phyloP scores from a whole-genome alignment of 2,329 filamentous ascomycete species.

The Neofusicoccum umdonicola region DNA sequence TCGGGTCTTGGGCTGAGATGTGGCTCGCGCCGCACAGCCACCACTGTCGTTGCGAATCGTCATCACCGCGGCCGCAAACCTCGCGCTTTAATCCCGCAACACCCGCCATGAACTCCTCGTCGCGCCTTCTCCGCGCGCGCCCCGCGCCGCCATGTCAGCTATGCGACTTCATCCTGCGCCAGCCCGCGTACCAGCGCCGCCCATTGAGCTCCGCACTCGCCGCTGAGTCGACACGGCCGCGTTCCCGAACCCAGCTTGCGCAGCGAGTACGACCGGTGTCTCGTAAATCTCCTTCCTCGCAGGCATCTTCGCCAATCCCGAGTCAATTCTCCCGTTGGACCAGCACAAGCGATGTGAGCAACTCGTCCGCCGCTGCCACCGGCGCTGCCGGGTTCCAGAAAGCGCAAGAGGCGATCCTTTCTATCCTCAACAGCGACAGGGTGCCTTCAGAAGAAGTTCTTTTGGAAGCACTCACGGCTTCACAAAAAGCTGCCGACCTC shows the following conservation, averaged over 20 bases:
- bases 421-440: background rate
- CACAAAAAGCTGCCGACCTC: background rate
- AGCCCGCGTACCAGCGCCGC: conserved; percentile 1
- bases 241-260: background rate
- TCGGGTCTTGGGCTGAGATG: conserved; percentile 14
- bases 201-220: background rate
- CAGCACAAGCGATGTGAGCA: background rate
- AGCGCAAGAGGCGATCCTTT: background rate
- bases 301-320: background rate
- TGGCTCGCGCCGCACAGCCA: conserved; percentile 12
- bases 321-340: background rate
- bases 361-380: background rate
- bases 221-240: background rate
- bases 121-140: conserved; percentile 9
- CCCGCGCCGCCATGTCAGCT: conserved; percentile 41
- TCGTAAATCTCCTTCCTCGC: background rate
- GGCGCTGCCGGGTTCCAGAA: background rate
- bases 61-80: conserved; percentile 5
- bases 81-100: conserved; percentile 21
- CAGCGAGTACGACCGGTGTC: background rate
- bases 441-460: conserved; percentile 12
- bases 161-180: conserved; percentile 37
- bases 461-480: background rate
- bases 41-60: conserved; percentile 1
- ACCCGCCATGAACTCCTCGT: conserved; percentile 20